Conservation (phyloP, 2,329 filamentous ascomycete species). For the Aureobasidium namibiae region DNA sequence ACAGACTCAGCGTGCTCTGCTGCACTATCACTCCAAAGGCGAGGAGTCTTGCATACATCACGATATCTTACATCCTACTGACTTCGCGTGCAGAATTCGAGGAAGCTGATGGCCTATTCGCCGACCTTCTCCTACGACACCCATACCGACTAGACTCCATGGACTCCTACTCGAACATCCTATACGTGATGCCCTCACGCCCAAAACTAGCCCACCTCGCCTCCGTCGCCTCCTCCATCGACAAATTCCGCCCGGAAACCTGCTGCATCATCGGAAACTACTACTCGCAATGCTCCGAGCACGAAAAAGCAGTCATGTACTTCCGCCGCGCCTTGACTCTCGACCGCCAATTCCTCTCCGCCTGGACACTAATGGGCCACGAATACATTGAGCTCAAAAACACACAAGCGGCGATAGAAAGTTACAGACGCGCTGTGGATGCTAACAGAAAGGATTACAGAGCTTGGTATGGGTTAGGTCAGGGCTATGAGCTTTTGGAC, state of each 20-base stretch:
- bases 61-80: slow-evolving; percentile 11
- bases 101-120: slow-evolving; percentile 53
- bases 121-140: slow-evolving; percentile 60
- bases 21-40: slow-evolving; percentile 78
- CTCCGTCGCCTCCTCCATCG: slow-evolving; percentile 79
- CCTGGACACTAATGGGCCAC: slow-evolving; percentile 98
- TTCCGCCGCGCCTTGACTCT: slow-evolving; percentile 87
- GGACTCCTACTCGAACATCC: slow-evolving; percentile 94
- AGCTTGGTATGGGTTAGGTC: slow-evolving; percentile 94
- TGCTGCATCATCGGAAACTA: slow-evolving; percentile 97
- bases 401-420: slow-evolving; percentile 94
- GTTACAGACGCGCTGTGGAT: slow-evolving; percentile 89
- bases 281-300: slow-evolving; percentile 86
- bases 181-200: slow-evolving; percentile 82
- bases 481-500: slow-evolving; percentile 95
- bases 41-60: slow-evolving; percentile 19
- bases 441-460: slow-evolving; percentile 94
- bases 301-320: slow-evolving; percentile 97
- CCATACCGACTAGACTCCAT: slow-evolving; percentile 74
- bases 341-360: slow-evolving; percentile 82
- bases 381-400: slow-evolving; percentile 99
- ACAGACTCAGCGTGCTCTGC: slow-evolving; percentile 77
- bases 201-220: slow-evolving; percentile 90
- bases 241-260: slow-evolving; percentile 94
- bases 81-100: slow-evolving; percentile 45